These are phyloP conservation scores for Rhododendron vialii DNA, from an alignment of 148 eudicot genomes.

Conservation along the genomic window DNA sequence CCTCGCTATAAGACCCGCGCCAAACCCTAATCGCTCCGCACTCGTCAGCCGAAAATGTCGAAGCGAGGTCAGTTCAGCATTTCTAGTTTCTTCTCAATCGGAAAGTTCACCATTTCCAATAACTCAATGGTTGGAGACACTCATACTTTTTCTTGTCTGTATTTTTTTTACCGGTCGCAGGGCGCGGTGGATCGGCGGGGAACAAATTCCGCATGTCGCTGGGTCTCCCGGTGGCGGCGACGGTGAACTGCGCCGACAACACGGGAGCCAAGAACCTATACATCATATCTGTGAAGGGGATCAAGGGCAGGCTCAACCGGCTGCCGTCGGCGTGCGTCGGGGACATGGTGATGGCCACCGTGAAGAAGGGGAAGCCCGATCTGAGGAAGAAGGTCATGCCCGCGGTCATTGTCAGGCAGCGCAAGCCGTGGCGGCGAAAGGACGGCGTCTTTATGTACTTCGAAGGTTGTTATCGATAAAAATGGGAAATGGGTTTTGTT, in stretches of 20 bases:
- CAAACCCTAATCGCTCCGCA: neutral
- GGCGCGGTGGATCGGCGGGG: constrained; percentile 67
- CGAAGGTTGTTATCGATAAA: neutral
- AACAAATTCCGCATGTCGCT: constrained; percentile 44
- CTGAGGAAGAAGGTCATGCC: too few species aligned
- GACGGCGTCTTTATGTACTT: constrained; percentile 37
- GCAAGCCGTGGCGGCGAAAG: constrained; percentile 56
- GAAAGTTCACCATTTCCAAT: neutral
- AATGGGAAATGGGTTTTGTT: neutral
- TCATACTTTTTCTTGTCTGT: neutral
- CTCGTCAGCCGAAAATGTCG: constrained; percentile 38
- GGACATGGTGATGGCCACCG: too few species aligned
- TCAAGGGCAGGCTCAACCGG: constrained; percentile 60
- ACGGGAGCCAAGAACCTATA: constrained; percentile 60
- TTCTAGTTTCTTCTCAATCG: neutral
- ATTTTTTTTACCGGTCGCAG: constrained; percentile 12
- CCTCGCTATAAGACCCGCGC: neutral
- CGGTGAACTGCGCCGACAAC: too few species aligned
- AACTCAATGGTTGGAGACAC: neutral
- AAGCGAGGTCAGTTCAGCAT: constrained; percentile 33
- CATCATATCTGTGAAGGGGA: constrained; percentile 62
- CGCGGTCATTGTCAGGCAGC: too few species aligned
- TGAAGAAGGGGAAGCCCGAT: too few species aligned
- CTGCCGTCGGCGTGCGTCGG: constrained; percentile 62
- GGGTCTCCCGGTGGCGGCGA: too few species aligned